Percentiles rank a stretch among this genome's conserved stretches.
phyloP scores from a whole-genome alignment of 2,329 filamentous ascomycete genomes.

The Phaeoacremonium minimum region DNA sequence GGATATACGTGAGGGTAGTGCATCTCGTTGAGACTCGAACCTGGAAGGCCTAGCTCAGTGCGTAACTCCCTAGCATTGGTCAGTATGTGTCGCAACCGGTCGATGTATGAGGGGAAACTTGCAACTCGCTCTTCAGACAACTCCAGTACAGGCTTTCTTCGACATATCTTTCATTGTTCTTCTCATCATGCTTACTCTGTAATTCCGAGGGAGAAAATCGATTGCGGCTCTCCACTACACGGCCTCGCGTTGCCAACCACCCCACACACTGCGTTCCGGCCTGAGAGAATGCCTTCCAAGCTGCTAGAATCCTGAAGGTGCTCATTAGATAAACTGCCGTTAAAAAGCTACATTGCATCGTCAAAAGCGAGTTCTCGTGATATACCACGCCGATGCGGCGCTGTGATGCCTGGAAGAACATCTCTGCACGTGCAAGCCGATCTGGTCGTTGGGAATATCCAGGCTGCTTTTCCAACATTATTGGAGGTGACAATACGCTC shows the following conservation, averaged over 20 bases:
- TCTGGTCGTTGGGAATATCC: constrained; percentile 7
- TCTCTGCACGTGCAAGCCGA: constrained; percentile 8
- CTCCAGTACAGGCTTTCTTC: constrained; percentile 19
- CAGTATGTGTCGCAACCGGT: background rate
- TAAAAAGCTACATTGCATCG: constrained; percentile 14
- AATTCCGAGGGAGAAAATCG: background rate
- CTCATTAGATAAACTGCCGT: constrained; percentile 15
- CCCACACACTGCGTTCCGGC: constrained; percentile 10
- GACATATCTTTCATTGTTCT: constrained; percentile 6
- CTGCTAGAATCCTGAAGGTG: constrained; percentile 13
- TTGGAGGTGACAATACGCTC: constrained; percentile 10
- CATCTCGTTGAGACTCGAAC: constrained; percentile 14
- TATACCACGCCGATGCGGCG: constrained; percentile 15
- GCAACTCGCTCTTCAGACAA: constrained; percentile 18
- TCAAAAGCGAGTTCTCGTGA: constrained; percentile 12
- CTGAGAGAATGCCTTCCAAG: constrained; percentile 15
- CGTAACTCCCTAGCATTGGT: constrained; percentile 11
- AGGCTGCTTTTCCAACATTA: constrained; percentile 5
- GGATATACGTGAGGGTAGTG: constrained; percentile 15
- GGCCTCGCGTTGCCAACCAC: constrained; percentile 3
- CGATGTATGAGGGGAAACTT: constrained; percentile 4
- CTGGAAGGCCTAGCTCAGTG: constrained; percentile 13
- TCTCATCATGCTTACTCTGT: background rate
- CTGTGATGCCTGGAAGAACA: constrained; percentile 14
- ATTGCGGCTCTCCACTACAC: background rate